Conservation (phyloP, 768 basidiomycete species). For the Zangia roseola region DNA sequence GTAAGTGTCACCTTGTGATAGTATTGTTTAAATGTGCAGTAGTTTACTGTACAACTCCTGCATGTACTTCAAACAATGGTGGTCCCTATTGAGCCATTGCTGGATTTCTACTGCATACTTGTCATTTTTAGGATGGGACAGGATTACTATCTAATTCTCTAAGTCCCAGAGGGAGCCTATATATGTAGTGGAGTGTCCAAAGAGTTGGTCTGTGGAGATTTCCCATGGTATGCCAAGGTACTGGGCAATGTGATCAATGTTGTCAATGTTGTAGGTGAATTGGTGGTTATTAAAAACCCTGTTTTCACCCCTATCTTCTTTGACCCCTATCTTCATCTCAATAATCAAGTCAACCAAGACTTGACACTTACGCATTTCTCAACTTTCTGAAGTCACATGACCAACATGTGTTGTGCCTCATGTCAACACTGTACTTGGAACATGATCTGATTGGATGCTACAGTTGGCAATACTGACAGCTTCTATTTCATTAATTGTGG, state of each 20-base stretch:
- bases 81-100: not conserved
- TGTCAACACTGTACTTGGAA: too few species aligned
- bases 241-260: not conserved
- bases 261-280: not conserved
- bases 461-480: too few species aligned
- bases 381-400: too few species aligned
- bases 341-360: too few species aligned
- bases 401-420: too few species aligned
- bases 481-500: too few species aligned
- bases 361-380: too few species aligned
- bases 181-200: not conserved
- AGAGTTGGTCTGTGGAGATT: conserved; percentile 8
- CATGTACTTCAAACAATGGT: not conserved
- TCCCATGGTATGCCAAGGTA: conserved; percentile 9
- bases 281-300: not conserved
- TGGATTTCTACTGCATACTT: not conserved
- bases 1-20: conserved; percentile 26
- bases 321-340: too few species aligned
- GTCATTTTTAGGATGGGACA: not conserved
- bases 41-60: conserved; percentile 4
- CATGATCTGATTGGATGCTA: too few species aligned
- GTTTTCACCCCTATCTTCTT: too few species aligned
- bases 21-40: conserved; percentile 28
- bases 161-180: not conserved
- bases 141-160: not conserved